Base-by-base conservation (phyloP, 371 early-diverging fungal genomes). In the Mortierella sp. region DNA sequence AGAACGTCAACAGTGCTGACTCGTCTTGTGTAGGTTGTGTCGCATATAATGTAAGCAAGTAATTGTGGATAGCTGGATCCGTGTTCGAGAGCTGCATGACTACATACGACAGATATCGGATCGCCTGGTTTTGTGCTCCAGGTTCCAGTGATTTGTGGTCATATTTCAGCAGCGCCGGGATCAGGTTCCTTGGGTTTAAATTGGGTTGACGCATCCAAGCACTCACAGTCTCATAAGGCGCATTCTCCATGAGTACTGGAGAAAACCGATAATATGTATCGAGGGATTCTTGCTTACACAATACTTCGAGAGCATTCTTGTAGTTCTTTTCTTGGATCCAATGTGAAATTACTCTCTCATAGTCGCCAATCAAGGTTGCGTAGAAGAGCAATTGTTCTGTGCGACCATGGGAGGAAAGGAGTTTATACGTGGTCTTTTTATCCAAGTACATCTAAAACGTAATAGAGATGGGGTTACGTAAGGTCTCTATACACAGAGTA, bases 21-120 rank as follows among this genome's bases (percentile, higher is more conserved):
- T 93, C 96, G 70, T 92, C 91, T 15, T 78, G 79, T 4, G 86
- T 86, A 0, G 94, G 87, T 61, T 95, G 93, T 13, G 91, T 88
- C 3, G 94, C 96, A 72, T 95, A 94, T 6, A 97, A 84, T 9
- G 94, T 93, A 28, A 98, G 80, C 16, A 98, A 86, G 64, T 93
- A 95, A 81, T 98, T 97, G 87, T 98, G 98, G 57, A 98, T 91
- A 1, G 92, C 90, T 0, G 94, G 88, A 80, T 97, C 97, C 1
- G 91, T 92, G 74, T 93, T 95, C 32, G 86, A 86, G n/a, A 93
- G 86, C 41, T 88, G 86, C 9, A 92, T 84, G 15, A 94, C 94
- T n/a, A 94, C 93, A 78, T 93, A 93, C 3, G 92, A 91, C 63
- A 98, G 78, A 72, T 97, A 97, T 24, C 96, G 88, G 57, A 97